These are phyloP conservation scores for Stramenopiles sp. DNA, from an alignment of 352 stramenopile species.

Conservation along the genomic window DNA sequence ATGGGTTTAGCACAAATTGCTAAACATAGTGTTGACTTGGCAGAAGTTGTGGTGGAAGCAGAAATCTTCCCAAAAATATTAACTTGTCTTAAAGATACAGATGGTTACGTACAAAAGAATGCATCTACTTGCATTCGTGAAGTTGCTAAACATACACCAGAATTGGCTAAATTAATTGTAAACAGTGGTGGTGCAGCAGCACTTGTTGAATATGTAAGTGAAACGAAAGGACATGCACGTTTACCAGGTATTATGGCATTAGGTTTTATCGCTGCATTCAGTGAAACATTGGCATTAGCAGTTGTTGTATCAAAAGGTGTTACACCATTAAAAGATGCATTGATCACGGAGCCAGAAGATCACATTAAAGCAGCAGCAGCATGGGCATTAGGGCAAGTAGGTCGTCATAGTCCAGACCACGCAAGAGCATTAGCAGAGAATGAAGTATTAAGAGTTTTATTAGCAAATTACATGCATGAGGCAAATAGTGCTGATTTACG, in stretches of 20 bases:
- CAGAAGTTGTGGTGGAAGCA: constrained; percentile 79
- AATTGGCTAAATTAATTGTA: constrained; percentile 82
- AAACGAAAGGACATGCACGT: constrained; percentile 69
- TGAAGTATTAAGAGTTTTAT: constrained; percentile 67
- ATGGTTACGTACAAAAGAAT: constrained; percentile 82
- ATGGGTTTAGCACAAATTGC: constrained; percentile 75
- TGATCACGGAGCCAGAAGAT: constrained; percentile 76
- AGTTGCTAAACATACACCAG: constrained; percentile 77
- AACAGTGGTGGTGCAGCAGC: constrained; percentile 76
- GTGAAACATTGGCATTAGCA: constrained; percentile 69
- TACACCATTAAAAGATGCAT: constrained; percentile 64
- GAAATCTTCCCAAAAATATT: constrained; percentile 87
- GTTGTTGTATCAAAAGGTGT: constrained; percentile 82
- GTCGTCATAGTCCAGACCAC: constrained; percentile 73
- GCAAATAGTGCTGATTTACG: constrained; percentile 77
- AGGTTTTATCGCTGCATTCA: constrained; percentile 81
- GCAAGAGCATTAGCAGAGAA: constrained; percentile 67
- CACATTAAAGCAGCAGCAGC: constrained; percentile 79
- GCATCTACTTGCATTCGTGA: constrained; percentile 77
- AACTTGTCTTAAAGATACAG: constrained; percentile 78
- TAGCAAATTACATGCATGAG: constrained; percentile 72
- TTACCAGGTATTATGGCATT: constrained; percentile 82
- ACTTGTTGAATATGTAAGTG: constrained; percentile 71
- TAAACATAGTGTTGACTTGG: constrained; percentile 81
- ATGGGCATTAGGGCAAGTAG: constrained; percentile 84